Conservation (phyloP, 192 early-diverging fungal genomes). For the Spinellus fusiger region DNA sequence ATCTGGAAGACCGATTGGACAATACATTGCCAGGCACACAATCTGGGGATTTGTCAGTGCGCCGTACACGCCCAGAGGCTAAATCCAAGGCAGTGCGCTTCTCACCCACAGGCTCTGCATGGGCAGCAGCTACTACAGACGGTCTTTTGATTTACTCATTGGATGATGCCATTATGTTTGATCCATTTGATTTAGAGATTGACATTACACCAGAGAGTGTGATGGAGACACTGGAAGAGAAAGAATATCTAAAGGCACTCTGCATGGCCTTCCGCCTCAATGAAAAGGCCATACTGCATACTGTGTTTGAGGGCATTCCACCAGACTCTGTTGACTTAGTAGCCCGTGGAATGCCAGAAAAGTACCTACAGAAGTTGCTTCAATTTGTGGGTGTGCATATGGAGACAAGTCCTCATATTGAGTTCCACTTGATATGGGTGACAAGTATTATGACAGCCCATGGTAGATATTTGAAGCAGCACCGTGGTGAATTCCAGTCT, state of each 20-base stretch:
- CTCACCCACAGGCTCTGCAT: slow-evolving; percentile 89
- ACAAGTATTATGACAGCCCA: slow-evolving; percentile 70
- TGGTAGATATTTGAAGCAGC: slow-evolving; percentile 63
- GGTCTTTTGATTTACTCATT: slow-evolving; percentile 94
- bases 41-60: slow-evolving; percentile 75
- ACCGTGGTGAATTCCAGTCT: slow-evolving; percentile 57
- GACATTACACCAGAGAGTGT: slow-evolving; percentile 92
- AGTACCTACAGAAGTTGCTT: slow-evolving; percentile 82
- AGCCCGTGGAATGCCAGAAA: slow-evolving; percentile 74
- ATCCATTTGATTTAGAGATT: slow-evolving; percentile 97
- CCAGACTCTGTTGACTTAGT: slow-evolving; percentile 69
- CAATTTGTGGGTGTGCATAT: slow-evolving; percentile 75
- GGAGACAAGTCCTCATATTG: slow-evolving; percentile 77
- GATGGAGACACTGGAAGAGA: slow-evolving; percentile 60
- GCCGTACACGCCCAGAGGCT: slow-evolving; percentile 72
- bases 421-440: slow-evolving; percentile 87
- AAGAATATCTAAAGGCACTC: slow-evolving; percentile 83
- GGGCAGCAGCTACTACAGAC: slow-evolving; percentile 95
- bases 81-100: slow-evolving; percentile 85
- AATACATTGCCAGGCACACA: slow-evolving; percentile 83
- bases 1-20: slow-evolving; percentile 80
- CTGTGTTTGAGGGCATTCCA: slow-evolving; percentile 78
- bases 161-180: slow-evolving; percentile 89
- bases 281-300: slow-evolving; percentile 68
- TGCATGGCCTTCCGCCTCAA: slow-evolving; percentile 94